A percentile compares a stretch with the other conserved stretches of the same genome.
Evolutionary conservation across 768 basidiomycete species (phyloP).

Genomic region (Rubroboletus satanas): DNA sequence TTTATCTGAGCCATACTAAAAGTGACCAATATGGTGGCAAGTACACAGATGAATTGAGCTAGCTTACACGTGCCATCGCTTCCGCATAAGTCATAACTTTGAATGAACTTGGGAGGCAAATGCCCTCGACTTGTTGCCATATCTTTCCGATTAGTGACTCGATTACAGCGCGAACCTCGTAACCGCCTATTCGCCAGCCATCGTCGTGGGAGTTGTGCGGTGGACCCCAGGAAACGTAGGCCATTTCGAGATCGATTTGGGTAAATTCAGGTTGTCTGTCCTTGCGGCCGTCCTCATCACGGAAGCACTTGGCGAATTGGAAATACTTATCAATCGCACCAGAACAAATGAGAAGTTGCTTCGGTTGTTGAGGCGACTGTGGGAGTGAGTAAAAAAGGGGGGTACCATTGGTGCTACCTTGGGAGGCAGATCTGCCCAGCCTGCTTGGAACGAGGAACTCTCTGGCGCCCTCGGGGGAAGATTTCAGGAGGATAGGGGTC

Average conservation of each 20-base stretch:
- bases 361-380: constrained; percentile 95
- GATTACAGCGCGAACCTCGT: constrained; percentile 73
- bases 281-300: constrained; percentile 92
- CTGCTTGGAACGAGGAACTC: constrained; percentile 91
- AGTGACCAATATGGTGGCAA: constrained; percentile 17
- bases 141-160: constrained; percentile 71
- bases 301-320: constrained; percentile 91
- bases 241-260: constrained; percentile 96
- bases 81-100: constrained; percentile 83
- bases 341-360: constrained; percentile 88
- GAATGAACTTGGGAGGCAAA: constrained; percentile 61
- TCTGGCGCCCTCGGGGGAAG: constrained; percentile 90
- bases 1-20: constrained; percentile 90
- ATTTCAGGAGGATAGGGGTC: constrained; percentile 86
- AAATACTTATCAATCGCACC: constrained; percentile 88
- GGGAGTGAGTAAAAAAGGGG: constrained; percentile 81
- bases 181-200: constrained; percentile 82
- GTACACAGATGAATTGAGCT: constrained; percentile 5
- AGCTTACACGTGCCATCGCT: constrained; percentile 81
- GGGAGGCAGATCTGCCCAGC: constrained; percentile 32
- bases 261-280: constrained; percentile 98
- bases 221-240: constrained; percentile 80
- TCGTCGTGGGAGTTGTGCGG: constrained; percentile 22
- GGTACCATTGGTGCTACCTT: constrained; percentile 16
- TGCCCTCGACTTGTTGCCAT: constrained; percentile 68